Evolutionary conservation across 2,329 filamentous ascomycete genomes (phyloP), one percentile per base, ranked within the genome.

Genomic region (Xylariaceae sp.): DNA sequence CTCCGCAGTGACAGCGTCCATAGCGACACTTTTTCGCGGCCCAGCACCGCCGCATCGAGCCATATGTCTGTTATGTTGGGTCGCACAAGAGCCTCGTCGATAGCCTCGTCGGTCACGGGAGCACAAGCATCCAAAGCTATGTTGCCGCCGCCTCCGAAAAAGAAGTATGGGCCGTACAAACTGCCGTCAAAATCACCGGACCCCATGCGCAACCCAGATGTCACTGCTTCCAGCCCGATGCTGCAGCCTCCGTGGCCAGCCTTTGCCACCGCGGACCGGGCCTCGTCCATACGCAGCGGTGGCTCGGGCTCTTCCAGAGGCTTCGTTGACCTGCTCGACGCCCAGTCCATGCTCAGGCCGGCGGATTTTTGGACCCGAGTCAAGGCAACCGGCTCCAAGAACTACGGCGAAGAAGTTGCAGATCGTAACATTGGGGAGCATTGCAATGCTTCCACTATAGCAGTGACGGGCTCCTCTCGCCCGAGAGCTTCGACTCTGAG

Each of bases 361-460:
- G 56, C 61, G 2, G 62, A 72, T 38, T 75, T 76, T 42, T 56
- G 58, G 30, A 57, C 59, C 8, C 61, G 72, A 12, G 45, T 76
- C 3, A 53, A 64, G 35, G 72, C 73, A 1, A 50, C 69, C 1
- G 74, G 73, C 2, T 58, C 60, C 0, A 62, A 65, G 27, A 67
- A 72, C 31, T 79, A 75, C 43, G 76, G 70, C n/a, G 78, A 82
- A 49, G 76, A 80, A 48, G 74, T 80, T 2, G 76, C 75, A 2
- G 74, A 79, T 42, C 64, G 77, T 21, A 81, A 81, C 40, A 59
- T 75, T 29, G 55, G 51, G 4, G 50, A 59, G 16, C 67, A 61
- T 28, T 45, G 48, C 1, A 40, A 52, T 22, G 44, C 60, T 32
- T 39, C 63, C 5, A 44, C 53, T 6, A 60, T 58, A 2, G 35